These are phyloP conservation scores for Kazachstania taianensis DNA, from an alignment of 805 yeast genomes.

Conservation along the genomic window DNA sequence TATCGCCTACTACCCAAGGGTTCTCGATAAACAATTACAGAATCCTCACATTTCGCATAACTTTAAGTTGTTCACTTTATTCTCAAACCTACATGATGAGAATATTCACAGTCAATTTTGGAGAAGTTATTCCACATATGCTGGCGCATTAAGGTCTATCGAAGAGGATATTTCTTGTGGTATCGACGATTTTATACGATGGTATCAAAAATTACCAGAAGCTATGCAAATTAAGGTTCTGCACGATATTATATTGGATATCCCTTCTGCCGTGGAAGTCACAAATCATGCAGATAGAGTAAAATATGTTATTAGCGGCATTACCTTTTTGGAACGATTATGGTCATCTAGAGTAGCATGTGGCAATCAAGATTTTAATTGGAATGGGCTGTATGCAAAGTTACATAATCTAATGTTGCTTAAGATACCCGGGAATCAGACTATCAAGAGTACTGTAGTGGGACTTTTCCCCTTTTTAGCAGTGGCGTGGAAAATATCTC, in stretches of 20 bases:
- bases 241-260: constrained; percentile 4
- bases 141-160: constrained; percentile 48
- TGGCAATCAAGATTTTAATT: constrained; percentile 4
- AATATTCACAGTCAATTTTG: constrained; percentile 33
- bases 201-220: constrained; percentile 14
- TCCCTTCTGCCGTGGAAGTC: constrained; percentile 7
- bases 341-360: constrained; percentile 7
- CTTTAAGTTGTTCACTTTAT: not conserved
- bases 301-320: constrained; percentile 17
- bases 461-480: constrained; percentile 36
- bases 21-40: not conserved
- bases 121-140: constrained; percentile 44
- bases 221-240: constrained; percentile 5
- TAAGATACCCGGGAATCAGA: constrained; percentile 1
- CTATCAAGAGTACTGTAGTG: constrained; percentile 13
- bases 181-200: constrained; percentile 30
- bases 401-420: constrained; percentile 7
- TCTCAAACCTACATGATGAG: not conserved
- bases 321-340: constrained; percentile 7
- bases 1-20: not conserved
- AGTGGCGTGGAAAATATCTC: constrained; percentile 2
- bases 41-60: not conserved
- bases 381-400: constrained; percentile 8
- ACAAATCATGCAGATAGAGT: constrained; percentile 25
- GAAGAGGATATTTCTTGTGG: constrained; percentile 36